Conservation (phyloP, 106 monocot genomes). For the Dendrobium catenatum region DNA sequence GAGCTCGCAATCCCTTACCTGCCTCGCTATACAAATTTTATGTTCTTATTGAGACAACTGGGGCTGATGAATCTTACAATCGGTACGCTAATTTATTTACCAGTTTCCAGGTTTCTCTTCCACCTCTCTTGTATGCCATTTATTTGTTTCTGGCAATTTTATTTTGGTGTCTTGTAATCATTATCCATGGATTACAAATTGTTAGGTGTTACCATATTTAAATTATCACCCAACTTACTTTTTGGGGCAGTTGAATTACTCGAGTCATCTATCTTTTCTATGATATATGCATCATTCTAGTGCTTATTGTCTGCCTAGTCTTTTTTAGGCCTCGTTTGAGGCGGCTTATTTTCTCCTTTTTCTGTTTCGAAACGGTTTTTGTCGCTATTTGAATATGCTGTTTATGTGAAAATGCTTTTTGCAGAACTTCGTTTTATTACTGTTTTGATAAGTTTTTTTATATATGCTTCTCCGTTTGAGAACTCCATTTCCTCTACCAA, state of each 20-base stretch:
- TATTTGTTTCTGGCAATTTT: neutral
- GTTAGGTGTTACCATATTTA: neutral
- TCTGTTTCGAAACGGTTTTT: no score
- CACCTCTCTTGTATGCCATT: neutral
- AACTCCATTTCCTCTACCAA: no score
- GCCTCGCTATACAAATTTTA: constrained; percentile 68
- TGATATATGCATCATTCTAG: neutral
- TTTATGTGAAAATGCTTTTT: no score
- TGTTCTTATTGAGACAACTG: constrained; percentile 88
- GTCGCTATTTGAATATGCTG: no score
- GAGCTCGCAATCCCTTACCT: constrained; percentile 73
- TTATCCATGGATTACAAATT: neutral
- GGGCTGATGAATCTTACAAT: constrained; percentile 84
- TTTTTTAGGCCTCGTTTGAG: neutral
- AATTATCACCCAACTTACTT: neutral
- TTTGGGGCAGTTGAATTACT: no score
- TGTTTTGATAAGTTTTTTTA: no score
- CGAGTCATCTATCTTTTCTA: neutral
- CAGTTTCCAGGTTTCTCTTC: neutral
- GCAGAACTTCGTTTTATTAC: no score
- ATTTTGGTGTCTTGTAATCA: neutral
- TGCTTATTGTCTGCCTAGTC: neutral
- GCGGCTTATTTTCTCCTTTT: no score
- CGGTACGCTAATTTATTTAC: constrained; percentile 41
- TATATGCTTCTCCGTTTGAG: no score